A percentile compares a stretch with the other conserved stretches of the same genome.
Conservation (phyloP, 805 yeast genomes). For the Pichia eremophila region DNA sequence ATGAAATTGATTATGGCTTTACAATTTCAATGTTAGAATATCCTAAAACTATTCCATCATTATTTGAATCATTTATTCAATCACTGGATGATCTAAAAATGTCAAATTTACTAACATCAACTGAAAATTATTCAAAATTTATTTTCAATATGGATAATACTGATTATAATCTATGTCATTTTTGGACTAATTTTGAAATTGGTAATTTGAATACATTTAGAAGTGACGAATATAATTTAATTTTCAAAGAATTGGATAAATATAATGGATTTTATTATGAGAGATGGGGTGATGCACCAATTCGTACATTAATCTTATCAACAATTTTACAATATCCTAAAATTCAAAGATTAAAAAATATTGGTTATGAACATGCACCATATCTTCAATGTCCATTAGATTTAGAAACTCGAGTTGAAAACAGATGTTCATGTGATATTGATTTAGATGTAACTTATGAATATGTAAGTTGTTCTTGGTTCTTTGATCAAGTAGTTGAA, state of each 20-base stretch:
- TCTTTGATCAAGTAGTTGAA: conserved; percentile 15
- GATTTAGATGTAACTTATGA: conserved; percentile 59
- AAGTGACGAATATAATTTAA: conserved; percentile 50
- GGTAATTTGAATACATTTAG: conserved; percentile 68
- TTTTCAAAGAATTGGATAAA: conserved; percentile 60
- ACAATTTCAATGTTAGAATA: conserved; percentile 69
- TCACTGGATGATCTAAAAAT: conserved; percentile 29
- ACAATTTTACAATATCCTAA: conserved; percentile 58
- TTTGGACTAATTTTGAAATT: conserved; percentile 84
- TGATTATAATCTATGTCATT: conserved; percentile 70
- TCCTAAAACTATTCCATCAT: conserved; percentile 50
- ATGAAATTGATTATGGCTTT: conserved; percentile 61
- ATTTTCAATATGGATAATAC: conserved; percentile 50
- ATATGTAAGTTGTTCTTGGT: conserved; percentile 29
- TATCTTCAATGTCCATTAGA: conserved; percentile 73
- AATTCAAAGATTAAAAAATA: conserved; percentile 65
- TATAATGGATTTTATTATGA: conserved; percentile 85
- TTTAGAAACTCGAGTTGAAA: conserved; percentile 37
- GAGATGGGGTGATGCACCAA: conserved; percentile 92
- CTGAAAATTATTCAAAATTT: conserved; percentile 45
- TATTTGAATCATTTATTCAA: conserved; percentile 31
- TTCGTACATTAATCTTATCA: conserved; percentile 60
- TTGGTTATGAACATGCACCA: conserved; percentile 76
- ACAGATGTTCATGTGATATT: conserved; percentile 66
- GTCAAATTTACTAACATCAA: conserved; percentile 28